Percentiles rank a stretch among this genome's conserved stretches.
Evolutionary conservation across 257 asterid species (phyloP).

Genomic region (Parsonsia alboflavescens): DNA sequence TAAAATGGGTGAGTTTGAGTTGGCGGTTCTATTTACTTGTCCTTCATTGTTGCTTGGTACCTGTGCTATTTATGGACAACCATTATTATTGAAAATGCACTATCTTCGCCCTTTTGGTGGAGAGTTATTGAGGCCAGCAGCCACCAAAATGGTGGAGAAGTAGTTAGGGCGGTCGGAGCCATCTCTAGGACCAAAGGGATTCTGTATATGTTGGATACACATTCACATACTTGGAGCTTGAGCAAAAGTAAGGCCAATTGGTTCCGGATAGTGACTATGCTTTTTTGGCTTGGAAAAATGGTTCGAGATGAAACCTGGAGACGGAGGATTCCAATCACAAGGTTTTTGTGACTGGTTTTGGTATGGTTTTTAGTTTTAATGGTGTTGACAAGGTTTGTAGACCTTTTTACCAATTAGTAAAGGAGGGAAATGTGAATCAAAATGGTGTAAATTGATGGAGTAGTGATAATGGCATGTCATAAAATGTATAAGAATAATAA

Average conservation of each 20-base stretch:
- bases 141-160: slow-evolving; percentile 69
- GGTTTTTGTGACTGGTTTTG: slow-evolving; percentile 58
- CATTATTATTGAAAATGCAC: slow-evolving; percentile 79
- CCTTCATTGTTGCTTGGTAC: slow-evolving; percentile 73
- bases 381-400: slow-evolving; percentile 73
- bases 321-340: slow-evolving; percentile 77
- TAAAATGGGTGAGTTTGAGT: slow-evolving; percentile 96
- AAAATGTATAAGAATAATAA: too few relatives aligned
- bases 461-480: too few relatives aligned
- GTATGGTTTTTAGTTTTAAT: slow-evolving; percentile 91
- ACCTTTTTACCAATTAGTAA: slow-evolving; percentile 27
- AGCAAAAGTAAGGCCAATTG: slow-evolving; percentile 86
- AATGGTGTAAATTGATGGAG: too few relatives aligned
- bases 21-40: slow-evolving; percentile 83
- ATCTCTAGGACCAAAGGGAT: slow-evolving; percentile 83
- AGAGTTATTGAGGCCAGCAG: slow-evolving; percentile 81
- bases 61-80: slow-evolving; percentile 73
- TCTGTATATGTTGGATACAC: slow-evolving; percentile 76
- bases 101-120: slow-evolving; percentile 84
- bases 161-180: slow-evolving; percentile 90
- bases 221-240: slow-evolving; percentile 88
- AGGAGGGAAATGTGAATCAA: too few relatives aligned
- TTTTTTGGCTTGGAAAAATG: slow-evolving; percentile 77
- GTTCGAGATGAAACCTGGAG: slow-evolving; percentile 63
- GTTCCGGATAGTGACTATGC: slow-evolving; percentile 72